Evolutionary conservation across 495 filamentous ascomycete genomes (phyloP).

Genomic region (Aspergillus conjunctus): DNA sequence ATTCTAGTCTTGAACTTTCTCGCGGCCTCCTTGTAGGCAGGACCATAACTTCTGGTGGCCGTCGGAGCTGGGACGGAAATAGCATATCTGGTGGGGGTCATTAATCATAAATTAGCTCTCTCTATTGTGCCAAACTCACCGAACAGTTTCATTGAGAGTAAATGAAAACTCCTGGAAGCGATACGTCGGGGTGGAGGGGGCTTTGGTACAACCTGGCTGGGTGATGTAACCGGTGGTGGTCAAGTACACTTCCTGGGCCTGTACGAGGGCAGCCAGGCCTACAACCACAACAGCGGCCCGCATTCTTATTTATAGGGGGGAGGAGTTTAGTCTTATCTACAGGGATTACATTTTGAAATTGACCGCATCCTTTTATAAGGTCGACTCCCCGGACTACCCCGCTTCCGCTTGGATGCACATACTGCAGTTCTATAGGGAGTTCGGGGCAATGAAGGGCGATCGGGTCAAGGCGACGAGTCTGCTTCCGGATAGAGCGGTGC

Average conservation of each 20-base stretch:
- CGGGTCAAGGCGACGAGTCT: background rate
- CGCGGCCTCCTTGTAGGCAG: background rate
- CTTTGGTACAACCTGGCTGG: background rate
- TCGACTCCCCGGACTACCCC: background rate
- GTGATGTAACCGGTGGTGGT: background rate
- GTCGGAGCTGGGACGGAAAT: background rate
- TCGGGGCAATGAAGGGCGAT: background rate
- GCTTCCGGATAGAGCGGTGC: background rate
- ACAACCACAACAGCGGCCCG: background rate
- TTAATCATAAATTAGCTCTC: background rate
- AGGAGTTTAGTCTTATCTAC: background rate
- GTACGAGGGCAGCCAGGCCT: background rate
- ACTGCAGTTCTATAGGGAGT: too few species aligned
- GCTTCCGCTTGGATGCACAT: background rate
- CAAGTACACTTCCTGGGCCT: constrained; percentile 4
- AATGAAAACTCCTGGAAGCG: constrained; percentile 3
- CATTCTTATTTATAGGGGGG: background rate
- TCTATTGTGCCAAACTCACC: background rate
- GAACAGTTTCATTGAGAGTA: constrained; percentile 4
- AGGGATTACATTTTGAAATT: background rate
- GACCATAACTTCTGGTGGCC: background rate
- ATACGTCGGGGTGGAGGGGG: constrained; percentile 1
- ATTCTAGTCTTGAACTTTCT: background rate
- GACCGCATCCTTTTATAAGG: background rate
- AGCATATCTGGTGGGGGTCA: background rate